These are phyloP conservation scores for Lasiodiplodia sp. DNA, from an alignment of 2,329 filamentous ascomycete species.

Conservation along the genomic window DNA sequence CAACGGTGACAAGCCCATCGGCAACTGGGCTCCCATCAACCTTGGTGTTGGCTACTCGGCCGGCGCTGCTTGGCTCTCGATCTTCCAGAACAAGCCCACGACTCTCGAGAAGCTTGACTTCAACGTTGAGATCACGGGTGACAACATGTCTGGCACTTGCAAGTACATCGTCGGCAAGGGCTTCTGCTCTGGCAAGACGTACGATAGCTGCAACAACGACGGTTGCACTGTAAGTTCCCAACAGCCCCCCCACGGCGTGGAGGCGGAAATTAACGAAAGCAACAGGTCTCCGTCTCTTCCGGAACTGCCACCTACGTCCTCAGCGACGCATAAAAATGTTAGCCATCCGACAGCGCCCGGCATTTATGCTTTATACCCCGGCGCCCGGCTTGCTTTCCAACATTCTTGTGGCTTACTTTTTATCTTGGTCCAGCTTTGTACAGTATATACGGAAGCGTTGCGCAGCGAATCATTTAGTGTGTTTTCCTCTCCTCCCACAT, in stretches of 20 bases:
- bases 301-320: slow-evolving; percentile 23
- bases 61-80: slow-evolving; percentile 77
- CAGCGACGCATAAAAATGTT: slow-evolving; percentile 6
- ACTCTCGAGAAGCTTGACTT: slow-evolving; percentile 75
- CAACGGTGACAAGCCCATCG: slow-evolving; percentile 62
- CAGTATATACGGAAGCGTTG: slow-evolving; percentile 25
- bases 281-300: slow-evolving; percentile 25
- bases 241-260: neutral
- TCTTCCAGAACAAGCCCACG: slow-evolving; percentile 85
- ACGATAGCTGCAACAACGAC: slow-evolving; percentile 56
- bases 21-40: slow-evolving; percentile 90
- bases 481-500: slow-evolving; percentile 16
- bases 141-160: slow-evolving; percentile 67
- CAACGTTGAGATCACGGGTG: slow-evolving; percentile 78
- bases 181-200: slow-evolving; percentile 63
- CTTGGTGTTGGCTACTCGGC: slow-evolving; percentile 76
- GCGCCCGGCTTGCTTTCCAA: slow-evolving; percentile 14
- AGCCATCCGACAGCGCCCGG: slow-evolving; percentile 18
- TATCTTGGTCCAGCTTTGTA: slow-evolving; percentile 23
- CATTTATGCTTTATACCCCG: slow-evolving; percentile 16
- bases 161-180: slow-evolving; percentile 66
- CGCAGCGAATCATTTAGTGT: slow-evolving; percentile 21
- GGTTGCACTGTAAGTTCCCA: slow-evolving; percentile 84
- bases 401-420: slow-evolving; percentile 25
- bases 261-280: neutral